phyloP scores from a whole-genome alignment of 139 green algal species.

The Gonium pectorale region DNA sequence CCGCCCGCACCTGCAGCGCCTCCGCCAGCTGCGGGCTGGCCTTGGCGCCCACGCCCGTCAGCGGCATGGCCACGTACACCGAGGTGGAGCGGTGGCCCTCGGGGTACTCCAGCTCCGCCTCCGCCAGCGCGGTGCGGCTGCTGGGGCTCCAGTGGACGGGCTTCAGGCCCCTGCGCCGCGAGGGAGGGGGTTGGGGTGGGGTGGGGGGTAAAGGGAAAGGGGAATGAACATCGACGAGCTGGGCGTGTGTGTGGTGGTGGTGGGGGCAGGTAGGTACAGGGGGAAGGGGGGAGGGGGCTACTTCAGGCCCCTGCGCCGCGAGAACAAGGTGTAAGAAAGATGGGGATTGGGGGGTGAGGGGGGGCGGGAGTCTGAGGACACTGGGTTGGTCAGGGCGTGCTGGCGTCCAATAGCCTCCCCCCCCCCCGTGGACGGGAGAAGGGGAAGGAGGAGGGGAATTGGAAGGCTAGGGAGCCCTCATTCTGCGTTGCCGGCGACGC shows the following conservation, averaged over 20 bases:
- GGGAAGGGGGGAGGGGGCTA: not conserved
- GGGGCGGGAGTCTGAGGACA: too few relatives aligned
- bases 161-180: conserved; percentile 83
- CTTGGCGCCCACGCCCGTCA: conserved; percentile 53
- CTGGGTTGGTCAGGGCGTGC: too few relatives aligned
- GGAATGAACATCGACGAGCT: too few relatives aligned
- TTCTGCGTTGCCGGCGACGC: too few relatives aligned
- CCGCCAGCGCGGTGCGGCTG: conserved; percentile 94
- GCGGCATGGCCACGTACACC: conserved; percentile 93
- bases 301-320: too few relatives aligned
- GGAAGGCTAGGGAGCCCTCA: too few relatives aligned
- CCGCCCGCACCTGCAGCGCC: conserved; percentile 38
- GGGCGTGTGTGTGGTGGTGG: too few relatives aligned
- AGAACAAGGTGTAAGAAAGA: too few relatives aligned
- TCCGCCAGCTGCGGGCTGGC: conserved; percentile 11
- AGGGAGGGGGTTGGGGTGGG: conserved; percentile 35
- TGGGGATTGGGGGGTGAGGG: too few relatives aligned
- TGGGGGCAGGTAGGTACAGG: not conserved
- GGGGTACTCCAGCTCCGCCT: conserved; percentile 99
- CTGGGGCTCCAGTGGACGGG: conserved; percentile 98
- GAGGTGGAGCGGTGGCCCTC: conserved; percentile 86
- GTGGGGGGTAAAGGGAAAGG: not conserved
- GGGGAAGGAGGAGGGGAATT: too few relatives aligned
- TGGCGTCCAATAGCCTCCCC: too few relatives aligned
- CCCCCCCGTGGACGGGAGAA: too few relatives aligned